Evolutionary conservation across 2,329 filamentous ascomycete genomes (phyloP).

Genomic region (Aspergillus fumigatiaffinis): DNA sequence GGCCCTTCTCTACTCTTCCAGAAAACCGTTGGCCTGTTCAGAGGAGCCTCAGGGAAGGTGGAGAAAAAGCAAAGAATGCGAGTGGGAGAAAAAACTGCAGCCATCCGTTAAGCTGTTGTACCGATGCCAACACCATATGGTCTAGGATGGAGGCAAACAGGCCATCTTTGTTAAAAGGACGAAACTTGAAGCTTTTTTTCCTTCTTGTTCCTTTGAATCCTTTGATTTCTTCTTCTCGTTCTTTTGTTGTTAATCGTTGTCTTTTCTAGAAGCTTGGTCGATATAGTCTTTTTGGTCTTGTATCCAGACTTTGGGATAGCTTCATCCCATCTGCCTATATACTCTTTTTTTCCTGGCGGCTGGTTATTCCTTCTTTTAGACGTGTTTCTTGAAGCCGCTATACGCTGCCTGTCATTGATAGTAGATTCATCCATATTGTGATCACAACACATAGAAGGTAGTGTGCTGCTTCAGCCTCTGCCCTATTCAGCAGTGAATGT

Average conservation of each 20-base stretch:
- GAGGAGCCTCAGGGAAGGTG: conserved; percentile 1
- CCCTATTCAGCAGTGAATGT: conserved; percentile 10
- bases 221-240: background rate
- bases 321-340: background rate
- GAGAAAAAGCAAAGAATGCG: conserved; percentile 6
- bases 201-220: conserved; percentile 3
- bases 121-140: conserved; percentile 13
- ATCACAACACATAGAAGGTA: background rate
- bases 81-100: conserved; percentile 17
- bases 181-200: conserved; percentile 1
- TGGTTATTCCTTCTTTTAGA: background rate
- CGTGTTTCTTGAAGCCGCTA: background rate
- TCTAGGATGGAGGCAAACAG: background rate
- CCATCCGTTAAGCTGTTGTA: conserved; percentile 21
- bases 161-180: background rate
- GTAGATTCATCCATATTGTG: conserved; percentile 2
- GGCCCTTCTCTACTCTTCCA: background rate
- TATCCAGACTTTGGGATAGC: background rate
- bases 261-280: background rate
- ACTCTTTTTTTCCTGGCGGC: background rate
- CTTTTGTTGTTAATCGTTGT: background rate
- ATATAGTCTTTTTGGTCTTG: background rate
- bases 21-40: background rate
- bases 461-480: conserved; percentile 1
- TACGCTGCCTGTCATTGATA: background rate